Base-by-base conservation (phyloP, 1,284 basidiomycete species). In the Trichosporon ovoides region DNA sequence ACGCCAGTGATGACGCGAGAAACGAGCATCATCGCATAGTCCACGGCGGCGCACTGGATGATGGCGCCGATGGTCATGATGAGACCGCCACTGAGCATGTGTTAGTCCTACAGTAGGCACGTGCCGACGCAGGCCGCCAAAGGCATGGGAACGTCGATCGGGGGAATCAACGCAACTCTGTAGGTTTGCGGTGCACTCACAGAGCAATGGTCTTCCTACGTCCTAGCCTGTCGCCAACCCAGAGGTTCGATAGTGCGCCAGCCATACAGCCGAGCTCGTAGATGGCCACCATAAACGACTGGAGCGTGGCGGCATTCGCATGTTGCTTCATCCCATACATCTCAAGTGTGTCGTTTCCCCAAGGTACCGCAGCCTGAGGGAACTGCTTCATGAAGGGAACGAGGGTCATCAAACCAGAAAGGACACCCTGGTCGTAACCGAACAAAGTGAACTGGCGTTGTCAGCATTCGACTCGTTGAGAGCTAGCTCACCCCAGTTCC, bases 41-140 rank as follows among this genome's bases (percentile, higher is more conserved):
- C 55, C 55, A 68, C 68, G 16, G 76, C 62, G 0, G 73, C 68
- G n/a, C 76, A 69, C 64, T 78, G 76, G 34, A 79, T 70, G 58
- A 77, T 67, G 11, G 77, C 70, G n/a, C 78, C 78, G n/a, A 76
- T 63, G 38, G 75, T 72, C 75, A 80, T 79, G 59, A 76, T 71
- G 31, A 65, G 19, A 10, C 68, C 70, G 20, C 68, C 72, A 12
- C 66, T 64, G 50, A 22, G 6, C 24, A 16, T 4, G 3, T 33
- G 54, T 55, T 13, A 55, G 54, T 24, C 5, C 9, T n/a, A n/a
- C n/a, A n/a, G n/a, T n/a, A n/a, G n/a, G n/a, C n/a, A n/a, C n/a
- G n/a, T n/a, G n/a, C n/a, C n/a, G n/a, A n/a, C n/a, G n/a, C n/a
- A n/a, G n/a, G n/a, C n/a, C n/a, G n/a, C n/a, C n/a, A n/a, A n/a